phyloP scores from a whole-genome alignment of 768 basidiomycete genomes.

The Mycena galericulata region DNA sequence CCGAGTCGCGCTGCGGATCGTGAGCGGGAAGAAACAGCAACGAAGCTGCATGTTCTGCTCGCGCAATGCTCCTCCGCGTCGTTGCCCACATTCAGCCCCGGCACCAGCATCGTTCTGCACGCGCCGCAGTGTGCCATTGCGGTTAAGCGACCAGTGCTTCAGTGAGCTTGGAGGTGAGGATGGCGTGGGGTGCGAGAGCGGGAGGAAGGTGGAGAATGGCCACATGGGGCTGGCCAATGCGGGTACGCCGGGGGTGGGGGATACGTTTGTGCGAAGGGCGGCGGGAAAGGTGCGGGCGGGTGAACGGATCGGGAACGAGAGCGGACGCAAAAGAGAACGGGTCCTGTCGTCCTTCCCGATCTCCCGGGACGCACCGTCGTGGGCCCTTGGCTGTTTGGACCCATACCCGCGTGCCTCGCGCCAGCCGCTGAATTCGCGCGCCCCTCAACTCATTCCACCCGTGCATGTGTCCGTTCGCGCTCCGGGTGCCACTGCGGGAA shows the following conservation, averaged over 20 bases:
- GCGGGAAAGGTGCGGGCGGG: constrained; percentile 65
- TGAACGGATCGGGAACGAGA: constrained; percentile 68
- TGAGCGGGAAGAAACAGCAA: too few relatives aligned
- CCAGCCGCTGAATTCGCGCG: too few relatives aligned
- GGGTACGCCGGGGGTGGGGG: constrained; percentile 37
- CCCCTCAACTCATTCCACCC: too few relatives aligned
- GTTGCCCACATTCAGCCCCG: constrained; percentile 44
- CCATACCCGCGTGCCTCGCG: too few relatives aligned
- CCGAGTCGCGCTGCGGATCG: too few relatives aligned
- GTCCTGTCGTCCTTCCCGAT: too few relatives aligned
- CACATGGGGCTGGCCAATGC: constrained; percentile 32
- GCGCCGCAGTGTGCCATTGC: constrained; percentile 59
- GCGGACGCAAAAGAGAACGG: constrained; percentile 76
- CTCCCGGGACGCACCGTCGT: too few relatives aligned
- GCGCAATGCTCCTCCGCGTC: constrained; percentile 61
- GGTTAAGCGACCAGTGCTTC: constrained; percentile 72
- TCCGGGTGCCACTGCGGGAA: too few relatives aligned
- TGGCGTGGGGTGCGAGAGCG: constrained; percentile 15
- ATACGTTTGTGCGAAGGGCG: constrained; percentile 35
- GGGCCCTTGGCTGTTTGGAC: too few relatives aligned
- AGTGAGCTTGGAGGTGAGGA: constrained; percentile 44
- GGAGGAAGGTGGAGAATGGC: constrained; percentile 31
- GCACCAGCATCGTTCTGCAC: constrained; percentile 5
- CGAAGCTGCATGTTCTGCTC: too few relatives aligned
- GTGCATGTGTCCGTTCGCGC: too few relatives aligned